phyloP scores from a whole-genome alignment of 1,284 basidiomycete genomes.

The Crucibulum cyathiforme region DNA sequence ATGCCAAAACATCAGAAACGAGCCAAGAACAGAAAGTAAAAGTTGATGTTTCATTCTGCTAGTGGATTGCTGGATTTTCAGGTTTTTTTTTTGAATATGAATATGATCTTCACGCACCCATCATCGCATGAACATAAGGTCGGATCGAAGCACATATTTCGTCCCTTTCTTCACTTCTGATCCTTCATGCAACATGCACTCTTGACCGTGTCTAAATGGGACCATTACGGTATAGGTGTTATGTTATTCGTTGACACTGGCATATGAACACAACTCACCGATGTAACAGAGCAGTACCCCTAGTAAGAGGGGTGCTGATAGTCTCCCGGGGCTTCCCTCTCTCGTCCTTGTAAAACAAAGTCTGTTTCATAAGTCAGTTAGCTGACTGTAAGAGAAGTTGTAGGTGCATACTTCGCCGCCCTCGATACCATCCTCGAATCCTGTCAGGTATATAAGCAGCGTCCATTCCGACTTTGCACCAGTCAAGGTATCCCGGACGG shows the following conservation, averaged over 20 bases:
- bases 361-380: constrained; percentile 43
- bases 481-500: constrained; percentile 60
- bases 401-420: constrained; percentile 68
- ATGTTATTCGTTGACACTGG: background rate
- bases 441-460: constrained; percentile 77
- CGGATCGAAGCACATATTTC: constrained; percentile 81
- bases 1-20: constrained; percentile 66
- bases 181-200: constrained; percentile 82
- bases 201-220: constrained; percentile 66
- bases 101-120: background rate
- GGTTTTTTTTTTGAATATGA: background rate
- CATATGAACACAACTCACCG: constrained; percentile 47
- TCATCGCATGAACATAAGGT: constrained; percentile 71
- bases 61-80: background rate
- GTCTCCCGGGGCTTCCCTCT: constrained; percentile 56
- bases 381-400: background rate
- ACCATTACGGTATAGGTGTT: background rate
- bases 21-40: constrained; percentile 43
- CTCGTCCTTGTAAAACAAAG: constrained; percentile 72
- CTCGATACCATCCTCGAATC: constrained; percentile 71
- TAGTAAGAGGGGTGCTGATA: constrained; percentile 64
- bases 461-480: constrained; percentile 80
- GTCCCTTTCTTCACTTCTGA: constrained; percentile 68
- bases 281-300: constrained; percentile 77
- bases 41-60: background rate